These are phyloP conservation scores for Trifolium dubium DNA, from an alignment of 306 rosid genomes.

Conservation along the genomic window DNA sequence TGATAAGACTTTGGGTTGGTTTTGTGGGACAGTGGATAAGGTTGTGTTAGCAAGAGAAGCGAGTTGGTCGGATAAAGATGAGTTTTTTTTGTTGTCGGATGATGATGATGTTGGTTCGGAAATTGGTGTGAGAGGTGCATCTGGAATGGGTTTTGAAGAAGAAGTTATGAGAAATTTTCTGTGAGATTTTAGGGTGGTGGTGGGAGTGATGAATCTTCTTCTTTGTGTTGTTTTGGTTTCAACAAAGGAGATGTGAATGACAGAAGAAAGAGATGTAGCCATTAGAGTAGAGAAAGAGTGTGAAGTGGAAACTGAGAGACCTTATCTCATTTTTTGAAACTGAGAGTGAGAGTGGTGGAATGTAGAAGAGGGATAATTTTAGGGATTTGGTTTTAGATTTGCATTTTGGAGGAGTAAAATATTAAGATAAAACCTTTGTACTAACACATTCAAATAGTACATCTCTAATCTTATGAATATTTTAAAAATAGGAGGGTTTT, in stretches of 20 bases:
- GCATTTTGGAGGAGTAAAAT: no score
- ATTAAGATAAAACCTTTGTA: no score
- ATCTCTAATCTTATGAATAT: no score
- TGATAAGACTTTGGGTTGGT: conserved; percentile 52
- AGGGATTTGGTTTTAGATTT: background rate
- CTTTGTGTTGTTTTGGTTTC: conserved; percentile 55
- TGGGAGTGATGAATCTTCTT: conserved; percentile 53
- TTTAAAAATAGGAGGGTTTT: no score
- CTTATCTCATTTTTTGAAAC: conserved; percentile 4
- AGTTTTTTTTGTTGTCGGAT: conserved; percentile 52
- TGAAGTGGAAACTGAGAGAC: background rate
- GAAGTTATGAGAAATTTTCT: conserved; percentile 38
- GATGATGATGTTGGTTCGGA: conserved; percentile 30
- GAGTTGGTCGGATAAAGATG: conserved; percentile 88
- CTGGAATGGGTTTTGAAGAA: conserved; percentile 56
- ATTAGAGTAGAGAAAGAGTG: conserved; percentile 12
- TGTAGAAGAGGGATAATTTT: background rate
- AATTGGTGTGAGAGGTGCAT: conserved; percentile 42
- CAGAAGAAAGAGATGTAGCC: conserved; percentile 70
- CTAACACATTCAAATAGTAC: no score
- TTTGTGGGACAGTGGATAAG: conserved; percentile 47
- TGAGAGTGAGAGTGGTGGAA: background rate
- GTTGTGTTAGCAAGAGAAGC: conserved; percentile 61
- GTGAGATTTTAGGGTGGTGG: conserved; percentile 33
- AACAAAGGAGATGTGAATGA: conserved; percentile 56